Base-by-base conservation (phyloP, 768 basidiomycete species). In the Tephrocybe sp. region DNA sequence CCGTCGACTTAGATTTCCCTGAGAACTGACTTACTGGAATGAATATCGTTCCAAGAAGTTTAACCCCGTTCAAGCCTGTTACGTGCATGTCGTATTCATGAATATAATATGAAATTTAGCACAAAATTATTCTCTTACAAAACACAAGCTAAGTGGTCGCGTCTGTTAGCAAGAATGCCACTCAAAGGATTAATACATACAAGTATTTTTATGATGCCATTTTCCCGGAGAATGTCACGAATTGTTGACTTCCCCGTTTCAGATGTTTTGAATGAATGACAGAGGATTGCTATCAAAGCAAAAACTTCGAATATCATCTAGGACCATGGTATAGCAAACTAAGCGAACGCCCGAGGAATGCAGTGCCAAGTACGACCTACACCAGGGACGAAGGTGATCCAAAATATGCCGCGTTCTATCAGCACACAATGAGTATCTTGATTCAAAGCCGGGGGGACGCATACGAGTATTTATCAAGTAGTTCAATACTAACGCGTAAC, bases 401-500 rank as follows among this genome's bases (percentile, higher is more conserved):
- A 53, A 25, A 53, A 34, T 12, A 53, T 39, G 13, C 37, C 37
- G 22, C 52, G 47, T 16, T 44, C n/a, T 21, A 1, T 1, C 11
- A 48, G 12, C 1, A 44, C n/a, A 42, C 52, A 53, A 8, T 18
- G 16, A 11, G n/a, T 24, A 6, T 25, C 11, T 2, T 5, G 2
- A 13, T 16, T n/a, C 3, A n/a, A n/a, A n/a, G n/a, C n/a, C n/a
- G n/a, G n/a, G n/a, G n/a, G n/a, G n/a, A n/a, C n/a, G n/a, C n/a
- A n/a, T n/a, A n/a, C n/a, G n/a, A n/a, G n/a, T n/a, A n/a, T n/a
- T n/a, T n/a, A n/a, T n/a, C n/a, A n/a, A n/a, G n/a, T n/a, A n/a
- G n/a, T n/a, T n/a, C n/a, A n/a, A n/a, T n/a, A 49, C 54, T 61
- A 56, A 72, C 71, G 61, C 2, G 58, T 57, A 47, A 66, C 52